A percentile compares a stretch with the other conserved stretches of the same genome.
phyloP scores from a whole-genome alignment of 1,284 basidiomycete genomes.

The Porogramme epimiltina region DNA sequence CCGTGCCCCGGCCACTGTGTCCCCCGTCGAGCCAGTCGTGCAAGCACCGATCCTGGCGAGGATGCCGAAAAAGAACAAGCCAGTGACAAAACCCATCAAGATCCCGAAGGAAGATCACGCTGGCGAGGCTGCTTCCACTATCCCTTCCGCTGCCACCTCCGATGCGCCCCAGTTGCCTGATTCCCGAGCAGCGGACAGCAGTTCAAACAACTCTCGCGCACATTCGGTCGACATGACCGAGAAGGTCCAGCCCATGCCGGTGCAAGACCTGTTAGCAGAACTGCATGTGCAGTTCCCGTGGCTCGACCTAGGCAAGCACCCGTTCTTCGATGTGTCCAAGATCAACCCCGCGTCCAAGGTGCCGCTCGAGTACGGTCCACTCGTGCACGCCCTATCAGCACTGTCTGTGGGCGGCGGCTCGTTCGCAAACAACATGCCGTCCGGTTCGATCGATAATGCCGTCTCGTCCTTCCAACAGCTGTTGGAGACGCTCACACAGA shows the following conservation, averaged over 20 bases:
- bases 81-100: slow-evolving; percentile 57
- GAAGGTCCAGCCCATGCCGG: slow-evolving; percentile 45
- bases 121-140: slow-evolving; percentile 43
- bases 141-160: slow-evolving; percentile 46
- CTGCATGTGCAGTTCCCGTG: slow-evolving; percentile 60
- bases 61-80: slow-evolving; percentile 80
- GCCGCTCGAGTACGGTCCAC: slow-evolving; percentile 77
- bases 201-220: slow-evolving; percentile 56
- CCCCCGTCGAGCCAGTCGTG: slow-evolving; percentile 27
- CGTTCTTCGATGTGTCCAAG: slow-evolving; percentile 72
- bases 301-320: slow-evolving; percentile 66
- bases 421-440: slow-evolving; percentile 77
- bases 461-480: slow-evolving; percentile 85
- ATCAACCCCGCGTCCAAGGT: slow-evolving; percentile 73
- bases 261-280: slow-evolving; percentile 65
- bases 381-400: slow-evolving; percentile 82
- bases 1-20: slow-evolving; percentile 32
- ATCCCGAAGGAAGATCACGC: slow-evolving; percentile 58
- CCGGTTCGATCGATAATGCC: slow-evolving; percentile 81
- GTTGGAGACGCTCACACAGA: slow-evolving; percentile 82
- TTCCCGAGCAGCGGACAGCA: slow-evolving; percentile 41
- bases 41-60: slow-evolving; percentile 77
- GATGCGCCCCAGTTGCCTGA: slow-evolving; percentile 43
- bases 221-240: slow-evolving; percentile 53
- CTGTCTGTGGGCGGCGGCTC: slow-evolving; percentile 84